A percentile compares a stretch with the other conserved stretches of the same genome.
phyloP scores from a whole-genome alignment of 257 asterid genomes.

The Apocynum venetum region DNA sequence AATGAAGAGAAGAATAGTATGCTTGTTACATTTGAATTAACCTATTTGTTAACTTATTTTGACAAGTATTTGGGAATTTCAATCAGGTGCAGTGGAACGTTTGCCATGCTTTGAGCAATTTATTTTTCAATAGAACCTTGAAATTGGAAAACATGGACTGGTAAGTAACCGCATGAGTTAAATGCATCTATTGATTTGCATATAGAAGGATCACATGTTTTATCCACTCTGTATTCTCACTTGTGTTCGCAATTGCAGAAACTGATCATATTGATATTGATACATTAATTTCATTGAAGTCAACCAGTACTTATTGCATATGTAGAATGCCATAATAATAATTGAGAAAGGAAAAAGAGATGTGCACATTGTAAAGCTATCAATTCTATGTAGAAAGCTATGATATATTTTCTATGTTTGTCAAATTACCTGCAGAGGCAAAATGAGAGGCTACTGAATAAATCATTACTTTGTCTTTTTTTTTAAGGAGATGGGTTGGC shows the following conservation, averaged over 20 bases:
- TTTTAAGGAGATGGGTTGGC: not conserved
- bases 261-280: not conserved
- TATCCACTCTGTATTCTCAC: not conserved
- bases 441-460: not conserved
- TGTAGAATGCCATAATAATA: not conserved
- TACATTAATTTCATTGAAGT: conserved; percentile 6
- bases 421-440: not conserved
- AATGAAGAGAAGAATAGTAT: not conserved
- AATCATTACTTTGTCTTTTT: not conserved
- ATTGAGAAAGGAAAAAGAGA: not conserved
- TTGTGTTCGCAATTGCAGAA: not conserved
- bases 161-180: conserved; percentile 36
- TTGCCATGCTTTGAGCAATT: conserved; percentile 90
- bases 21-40: not conserved
- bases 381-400: not conserved
- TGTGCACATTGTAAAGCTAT: not conserved
- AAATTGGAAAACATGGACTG: conserved; percentile 71
- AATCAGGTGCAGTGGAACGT: conserved; percentile 97
- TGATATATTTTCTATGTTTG: not conserved
- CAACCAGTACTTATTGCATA: not conserved
- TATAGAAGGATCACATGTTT: not conserved
- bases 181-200: not conserved
- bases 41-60: not conserved
- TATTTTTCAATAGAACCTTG: conserved; percentile 65
- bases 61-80: conserved; percentile 6